Conservation (phyloP, 768 basidiomycete species). For the Tylopilus sp. region DNA sequence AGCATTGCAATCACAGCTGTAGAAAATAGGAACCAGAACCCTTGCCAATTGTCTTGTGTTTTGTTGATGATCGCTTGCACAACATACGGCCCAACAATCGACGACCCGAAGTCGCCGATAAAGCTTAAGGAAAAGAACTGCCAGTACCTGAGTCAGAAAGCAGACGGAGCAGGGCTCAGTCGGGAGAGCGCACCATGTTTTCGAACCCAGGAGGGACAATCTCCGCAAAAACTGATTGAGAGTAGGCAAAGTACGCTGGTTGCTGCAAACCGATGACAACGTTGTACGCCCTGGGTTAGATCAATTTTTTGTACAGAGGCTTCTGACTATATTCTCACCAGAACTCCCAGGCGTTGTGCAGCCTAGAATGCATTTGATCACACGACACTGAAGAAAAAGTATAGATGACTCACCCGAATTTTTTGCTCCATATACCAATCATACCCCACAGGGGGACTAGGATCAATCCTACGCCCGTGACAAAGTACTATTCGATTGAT, state of each 20-base stretch:
- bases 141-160: background rate
- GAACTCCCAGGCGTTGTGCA: conserved; percentile 86
- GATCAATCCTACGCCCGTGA: conserved; percentile 73
- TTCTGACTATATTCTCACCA: conserved; percentile 46
- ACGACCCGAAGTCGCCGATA: conserved; percentile 84
- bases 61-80: conserved; percentile 78
- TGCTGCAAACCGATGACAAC: conserved; percentile 79
- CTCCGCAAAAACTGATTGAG: conserved; percentile 87
- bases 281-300: conserved; percentile 62
- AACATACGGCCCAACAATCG: conserved; percentile 83
- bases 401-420: conserved; percentile 52
- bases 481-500: conserved; percentile 49
- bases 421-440: conserved; percentile 79
- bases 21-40: conserved; percentile 81
- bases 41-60: conserved; percentile 74
- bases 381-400: background rate
- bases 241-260: conserved; percentile 84
- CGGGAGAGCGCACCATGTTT: conserved; percentile 50
- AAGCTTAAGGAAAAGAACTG: conserved; percentile 84
- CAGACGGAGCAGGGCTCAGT: background rate
- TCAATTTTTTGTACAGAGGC: background rate
- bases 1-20: conserved; percentile 62
- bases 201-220: conserved; percentile 85
- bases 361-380: conserved; percentile 33
- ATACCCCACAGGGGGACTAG: conserved; percentile 86